Evolutionary conservation across 106 monocot species (phyloP), one percentile per base, ranked within the genome.

Genomic region (Iris macrosiphon): DNA sequence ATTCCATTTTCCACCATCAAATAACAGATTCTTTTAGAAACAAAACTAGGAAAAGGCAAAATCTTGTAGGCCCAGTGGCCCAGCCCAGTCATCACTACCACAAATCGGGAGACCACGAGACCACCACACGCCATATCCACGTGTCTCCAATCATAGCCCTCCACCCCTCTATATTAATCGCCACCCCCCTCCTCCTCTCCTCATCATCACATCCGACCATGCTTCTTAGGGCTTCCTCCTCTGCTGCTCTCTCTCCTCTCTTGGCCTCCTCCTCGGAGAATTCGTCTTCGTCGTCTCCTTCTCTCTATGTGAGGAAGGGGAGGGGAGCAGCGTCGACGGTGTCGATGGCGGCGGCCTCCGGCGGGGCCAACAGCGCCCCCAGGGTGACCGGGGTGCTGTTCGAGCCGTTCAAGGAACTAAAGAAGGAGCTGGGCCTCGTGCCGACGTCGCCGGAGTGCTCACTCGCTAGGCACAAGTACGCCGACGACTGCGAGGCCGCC

Each of bases 371-470:
- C 6, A 42, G 28, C 3, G 34, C 30, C 12, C 17, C 37, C 17
- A 55, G 37, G n/a, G 45, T 72, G 9, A 72, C 75, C 21, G 81
- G 75, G 2, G 66, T 81, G 6, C 6, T 81, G 35, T 89, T 89
- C 52, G 77, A 84, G 64, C 84, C 89, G 5, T 89, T 89, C 30
- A 80, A 80, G 74, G 89, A 89, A 74, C 59, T 89, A 18, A 84
- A 80, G 84, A 55, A 65, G 54, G 65, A 74, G 47, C 77, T 80
- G 34, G 37, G 48, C 10, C 77, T 89, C 37, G 77, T 89, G 25
- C 74, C 89, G 3, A 31, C 66, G 16, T 39, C 25, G 17, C 53
- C 52, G 13, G 64, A 72, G 31, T 32, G 40, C n/a, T 84, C 89
- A 1, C 80, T 84, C 26, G 84, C 89, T 0, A 55, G 80, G 6